Percentiles rank a stretch among this genome's conserved stretches.
Evolutionary conservation across 169 alveolate genomes (phyloP).

Genomic region (Hepatocystis sp.): DNA sequence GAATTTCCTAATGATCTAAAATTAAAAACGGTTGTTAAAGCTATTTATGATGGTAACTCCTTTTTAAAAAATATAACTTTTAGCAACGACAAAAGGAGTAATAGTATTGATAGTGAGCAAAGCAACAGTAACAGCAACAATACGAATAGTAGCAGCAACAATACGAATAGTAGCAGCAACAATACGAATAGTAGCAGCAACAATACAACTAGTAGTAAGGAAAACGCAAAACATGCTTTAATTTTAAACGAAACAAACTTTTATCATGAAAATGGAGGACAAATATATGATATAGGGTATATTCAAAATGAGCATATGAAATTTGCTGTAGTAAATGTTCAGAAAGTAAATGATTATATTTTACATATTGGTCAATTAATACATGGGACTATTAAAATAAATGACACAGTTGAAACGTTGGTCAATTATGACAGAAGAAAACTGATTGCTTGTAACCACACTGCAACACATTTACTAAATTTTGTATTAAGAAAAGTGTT

Average conservation of each 20-base stretch:
- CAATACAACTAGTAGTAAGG: no score
- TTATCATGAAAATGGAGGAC: constrained; percentile 93
- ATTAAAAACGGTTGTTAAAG: constrained; percentile 77
- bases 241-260: constrained; percentile 90
- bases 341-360: constrained; percentile 90
- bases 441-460: constrained; percentile 93
- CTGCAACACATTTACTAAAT: constrained; percentile 93
- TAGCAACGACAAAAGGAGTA: constrained; percentile 11
- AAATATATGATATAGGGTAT: constrained; percentile 86
- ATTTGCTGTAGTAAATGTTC: constrained; percentile 88
- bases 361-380: constrained; percentile 88
- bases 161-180: no score
- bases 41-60: constrained; percentile 84
- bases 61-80: constrained; percentile 55
- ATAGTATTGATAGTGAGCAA: neutral
- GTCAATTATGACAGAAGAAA: constrained; percentile 91
- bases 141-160: no score
- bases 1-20: constrained; percentile 25
- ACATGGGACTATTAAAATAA: constrained; percentile 18
- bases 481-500: constrained; percentile 88
- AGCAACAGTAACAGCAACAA: no score
- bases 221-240: constrained; percentile 79
- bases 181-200: no score
- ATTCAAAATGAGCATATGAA: constrained; percentile 61
- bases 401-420: constrained; percentile 69